Percentiles rank a stretch among this genome's conserved stretches.
Conservation (phyloP, 176 grass and related monocot genomes). For the Carex kokanica region DNA sequence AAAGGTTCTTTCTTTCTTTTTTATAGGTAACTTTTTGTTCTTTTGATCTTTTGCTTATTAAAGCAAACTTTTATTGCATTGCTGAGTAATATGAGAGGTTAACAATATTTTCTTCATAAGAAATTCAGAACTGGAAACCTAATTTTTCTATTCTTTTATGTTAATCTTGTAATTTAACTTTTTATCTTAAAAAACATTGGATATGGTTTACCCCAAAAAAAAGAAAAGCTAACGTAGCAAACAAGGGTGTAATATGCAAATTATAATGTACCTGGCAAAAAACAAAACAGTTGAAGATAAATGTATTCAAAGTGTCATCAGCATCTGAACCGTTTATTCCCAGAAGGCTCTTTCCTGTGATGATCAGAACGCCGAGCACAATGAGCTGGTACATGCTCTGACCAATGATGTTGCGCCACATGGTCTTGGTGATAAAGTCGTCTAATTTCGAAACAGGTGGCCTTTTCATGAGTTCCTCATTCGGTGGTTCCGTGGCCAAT, state of each 20-base stretch:
- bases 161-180: not conserved
- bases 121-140: not conserved
- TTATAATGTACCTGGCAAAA: conserved; percentile 64
- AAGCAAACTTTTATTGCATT: not conserved
- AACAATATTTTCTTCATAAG: not conserved
- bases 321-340: conserved; percentile 26
- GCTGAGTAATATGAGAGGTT: not conserved
- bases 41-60: not conserved
- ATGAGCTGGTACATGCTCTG: conserved; percentile 82
- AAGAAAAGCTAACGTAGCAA: not conserved
- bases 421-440: conserved; percentile 79
- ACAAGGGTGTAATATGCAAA: not conserved
- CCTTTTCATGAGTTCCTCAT: conserved; percentile 57
- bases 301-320: conserved; percentile 54
- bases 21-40: not conserved
- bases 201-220: not conserved
- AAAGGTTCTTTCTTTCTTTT: not conserved
- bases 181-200: not conserved
- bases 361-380: conserved; percentile 68
- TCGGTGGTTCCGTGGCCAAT: conserved; percentile 80
- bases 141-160: not conserved
- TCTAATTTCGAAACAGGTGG: conserved; percentile 58
- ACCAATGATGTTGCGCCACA: conserved; percentile 91
- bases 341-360: conserved; percentile 49
- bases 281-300: conserved; percentile 91